Base-by-base conservation (phyloP, 2,329 filamentous ascomycete genomes). In the Gnomoniopsis smithogilvyi region DNA sequence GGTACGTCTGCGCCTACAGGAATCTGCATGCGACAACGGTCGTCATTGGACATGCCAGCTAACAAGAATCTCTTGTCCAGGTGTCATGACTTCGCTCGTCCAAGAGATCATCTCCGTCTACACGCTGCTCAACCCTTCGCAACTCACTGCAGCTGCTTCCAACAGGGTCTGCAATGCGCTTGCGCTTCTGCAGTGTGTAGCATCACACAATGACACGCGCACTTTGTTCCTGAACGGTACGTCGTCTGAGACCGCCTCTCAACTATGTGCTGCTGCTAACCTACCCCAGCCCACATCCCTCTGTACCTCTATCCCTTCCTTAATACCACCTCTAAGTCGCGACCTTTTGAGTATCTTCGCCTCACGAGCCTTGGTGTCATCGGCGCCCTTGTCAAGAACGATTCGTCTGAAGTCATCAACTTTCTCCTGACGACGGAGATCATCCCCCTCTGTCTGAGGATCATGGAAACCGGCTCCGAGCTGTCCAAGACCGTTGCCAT, bases 41-140 rank as follows among this genome's bases (percentile, higher is more conserved):
- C 26, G 36, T 34, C 22, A 47, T 12, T 41, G 45, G 15, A 33
- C 33, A 49, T 15, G 38, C 43, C 2, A 38, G 14, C n/a, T 49
- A 14, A 36, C 14, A 1, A 34, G 11, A 17, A 30, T 22, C 10
- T n/a, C 22, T 30, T 12, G 53, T 64, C 24, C 65, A 96, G 92
- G 93, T 69, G 95, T 99, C 70, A 99, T 99, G 95, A 97, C 95
- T 49, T 96, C 92, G 56, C 81, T 99, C 24, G 84, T 98, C 36
- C 94, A 98, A 74, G 95, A 99, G 77, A 99, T 99, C 72, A 99
- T 99, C 71, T 97, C 94, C 12, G 95, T 99, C 57, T 99, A 99
- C 72, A 96, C 92, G 30, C 85, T 99, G 4, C 85, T 99, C 67
- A 99, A 96, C 73, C 95, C 95, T 6, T 97, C 92, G 52, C 94